A percentile compares a stretch with the other conserved stretches of the same genome.
phyloP scores from a whole-genome alignment of 2,329 filamentous ascomycete genomes.

The Hypocrella siamensis region DNA sequence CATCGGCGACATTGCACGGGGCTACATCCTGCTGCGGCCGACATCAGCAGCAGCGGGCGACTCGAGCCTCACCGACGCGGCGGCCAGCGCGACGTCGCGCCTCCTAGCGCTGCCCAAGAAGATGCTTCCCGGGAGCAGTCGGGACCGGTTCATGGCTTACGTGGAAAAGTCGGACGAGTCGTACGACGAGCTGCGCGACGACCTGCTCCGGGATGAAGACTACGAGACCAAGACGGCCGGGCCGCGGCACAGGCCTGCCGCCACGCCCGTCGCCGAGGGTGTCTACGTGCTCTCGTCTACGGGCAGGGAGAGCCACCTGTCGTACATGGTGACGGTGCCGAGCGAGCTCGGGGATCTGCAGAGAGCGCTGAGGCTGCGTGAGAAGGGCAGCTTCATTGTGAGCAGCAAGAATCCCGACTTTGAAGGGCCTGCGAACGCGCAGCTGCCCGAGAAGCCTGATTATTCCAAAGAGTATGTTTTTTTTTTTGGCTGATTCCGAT shows the following conservation, averaged over 20 bases:
- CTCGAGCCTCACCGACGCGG: conserved; percentile 14
- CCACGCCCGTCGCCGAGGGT: conserved; percentile 66
- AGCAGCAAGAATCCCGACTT: conserved; percentile 67
- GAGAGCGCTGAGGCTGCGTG: conserved; percentile 53
- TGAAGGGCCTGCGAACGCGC: conserved; percentile 46
- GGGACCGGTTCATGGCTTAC: conserved; percentile 65
- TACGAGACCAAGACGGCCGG: conserved; percentile 67
- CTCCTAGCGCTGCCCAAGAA: conserved; percentile 76
- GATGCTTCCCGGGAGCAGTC: conserved; percentile 50
- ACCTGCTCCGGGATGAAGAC: conserved; percentile 49
- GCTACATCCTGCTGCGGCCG: conserved; percentile 65
- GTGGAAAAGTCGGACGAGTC: conserved; percentile 58
- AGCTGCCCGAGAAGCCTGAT: conserved; percentile 47
- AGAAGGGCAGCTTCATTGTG: conserved; percentile 44
- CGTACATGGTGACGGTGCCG: conserved; percentile 66
- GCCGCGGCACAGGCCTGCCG: conserved; percentile 49
- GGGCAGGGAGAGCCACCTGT: conserved; percentile 57
- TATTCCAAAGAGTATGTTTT: conserved; percentile 51
- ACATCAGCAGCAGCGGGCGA: conserved; percentile 43
- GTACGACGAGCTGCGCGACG: conserved; percentile 55
- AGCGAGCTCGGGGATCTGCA: conserved; percentile 55
- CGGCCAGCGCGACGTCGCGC: conserved; percentile 45
- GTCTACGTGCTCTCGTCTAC: conserved; percentile 69
- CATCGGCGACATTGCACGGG: conserved; percentile 59
- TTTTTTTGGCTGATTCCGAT: background rate